Base-by-base conservation (phyloP, 768 basidiomycete species). In the Coprinellus micaceus region DNA sequence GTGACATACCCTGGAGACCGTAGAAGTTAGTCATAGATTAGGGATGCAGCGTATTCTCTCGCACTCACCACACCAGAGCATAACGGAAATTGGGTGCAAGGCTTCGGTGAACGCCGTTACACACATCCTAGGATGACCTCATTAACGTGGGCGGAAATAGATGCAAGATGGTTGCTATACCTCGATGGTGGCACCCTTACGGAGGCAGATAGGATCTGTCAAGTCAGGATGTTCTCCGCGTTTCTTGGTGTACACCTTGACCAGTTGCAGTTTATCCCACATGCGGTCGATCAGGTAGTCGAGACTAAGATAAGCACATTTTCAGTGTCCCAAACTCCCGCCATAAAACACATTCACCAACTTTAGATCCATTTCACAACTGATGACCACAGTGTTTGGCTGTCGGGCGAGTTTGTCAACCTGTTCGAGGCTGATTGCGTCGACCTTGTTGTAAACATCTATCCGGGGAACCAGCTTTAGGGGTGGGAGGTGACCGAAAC, bases 361-460 rank as follows among this genome's bases (percentile, higher is more conserved):
- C 90, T 97, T 97, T 48, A 99, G 77, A 66, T 86, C 87, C 81
- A 97, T 81, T 72, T 98, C 95, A 70, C 95, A 98, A 63, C 91
- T 94, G 67, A 98, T 98, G 37, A 98, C 94, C n/a, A 96, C 82
- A 0, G 91, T 87, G 66, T 89, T 80, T 12, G 89, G 86, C 61
- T 89, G 82, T 43, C 88, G 81, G 30, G 93, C 91, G 28, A 94
- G 72, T 58, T 89, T 89, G 69, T 96, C 85, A 58, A 95, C 78
- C 61, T 84, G 85, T 67, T 92, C 90, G 39, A 92, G 76, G 64
- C 87, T 89, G 63, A 94, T 86, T 2, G 89, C 81, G 64, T 98
- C 95, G 58, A 97, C 84, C 74, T 99, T 99, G 79, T 99, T 99
- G 75, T 96, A 96, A 7, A 95, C 94, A 70, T 92, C 89, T 91